Evolutionary conservation across 129 eudicot species (phyloP), one percentile per base, ranked within the genome.

Genomic region (Centaurea solstitialis): DNA sequence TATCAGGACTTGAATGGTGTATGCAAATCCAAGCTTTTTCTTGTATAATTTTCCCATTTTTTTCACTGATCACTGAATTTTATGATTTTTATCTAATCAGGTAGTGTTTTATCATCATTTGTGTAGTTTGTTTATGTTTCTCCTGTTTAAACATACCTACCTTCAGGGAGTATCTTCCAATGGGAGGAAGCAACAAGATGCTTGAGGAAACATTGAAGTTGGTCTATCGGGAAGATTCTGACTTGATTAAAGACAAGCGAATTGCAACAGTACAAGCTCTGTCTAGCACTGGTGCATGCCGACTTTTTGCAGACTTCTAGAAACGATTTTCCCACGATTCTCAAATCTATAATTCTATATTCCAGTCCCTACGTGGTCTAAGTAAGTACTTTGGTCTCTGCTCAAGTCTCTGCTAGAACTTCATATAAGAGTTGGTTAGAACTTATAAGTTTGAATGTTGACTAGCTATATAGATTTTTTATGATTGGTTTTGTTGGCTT

Each of bases 271-370:
- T 94, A 68, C 98, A 94, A 88, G 90, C 98, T 70, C 92, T 94
- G 9, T 94, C 98, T 47, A 97, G 98, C 20, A 94, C 98, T 79
- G 98, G 98, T 81, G 98, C 98, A 45, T 94, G 98, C 87, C 85
- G 97, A 75, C 85, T 92, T 76, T 94, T 94, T 75, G 97, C 97
- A 5, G 98, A 94, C 59, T 94, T 94, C 74, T 97, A 94, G 72
- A 92, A 89, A 83, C 97, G 97, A 7, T 94, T 92, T 84, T 86
- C 89, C 68, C 98, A 94, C 76, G 97, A 90, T 81, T 94, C 98
- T 43, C 94, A 94, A 80, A 89, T 92, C 65, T 94, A 89, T 83
- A 94, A 80, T 88, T 92, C 65, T 94, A 89, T 83, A 92, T 94
- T 82, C 97, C 98, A 45, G 93, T 85, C 73, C 98, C 98, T 62